Conservation (phyloP, 345 rosid genomes). For the Hevea brasiliensis region DNA sequence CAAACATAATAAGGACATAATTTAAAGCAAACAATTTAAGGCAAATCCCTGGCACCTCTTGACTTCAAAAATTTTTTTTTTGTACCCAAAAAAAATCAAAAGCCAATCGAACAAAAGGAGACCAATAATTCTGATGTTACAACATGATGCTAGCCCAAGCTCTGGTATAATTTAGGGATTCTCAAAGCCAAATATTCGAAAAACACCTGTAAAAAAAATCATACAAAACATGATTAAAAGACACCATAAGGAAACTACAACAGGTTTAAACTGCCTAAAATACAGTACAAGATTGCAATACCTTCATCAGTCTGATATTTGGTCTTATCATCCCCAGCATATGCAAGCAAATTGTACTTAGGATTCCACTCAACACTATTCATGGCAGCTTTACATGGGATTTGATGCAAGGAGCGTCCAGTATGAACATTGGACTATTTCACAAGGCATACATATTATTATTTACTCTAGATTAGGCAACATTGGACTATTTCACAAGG, state of each 20-base stretch:
- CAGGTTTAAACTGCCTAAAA: not conserved
- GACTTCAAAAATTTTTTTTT: not conserved
- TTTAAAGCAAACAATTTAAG: not conserved
- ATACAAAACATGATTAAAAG: not conserved
- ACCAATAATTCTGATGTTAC: not conserved
- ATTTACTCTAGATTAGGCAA: too few species aligned
- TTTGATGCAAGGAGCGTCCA: constrained; percentile 85
- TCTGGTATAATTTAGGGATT: constrained; percentile 38
- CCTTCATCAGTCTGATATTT: constrained; percentile 94
- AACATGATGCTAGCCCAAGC: not conserved
- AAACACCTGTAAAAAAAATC: constrained; percentile 62
- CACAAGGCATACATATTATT: constrained; percentile 10
- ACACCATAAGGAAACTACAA: not conserved
- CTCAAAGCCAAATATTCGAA: constrained; percentile 85
- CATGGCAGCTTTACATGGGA: constrained; percentile 96
- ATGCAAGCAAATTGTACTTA: constrained; percentile 85
- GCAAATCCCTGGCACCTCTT: not conserved
- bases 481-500: constrained; percentile 67
- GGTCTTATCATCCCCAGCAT: constrained; percentile 97
- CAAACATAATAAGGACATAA: not conserved
- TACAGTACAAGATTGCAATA: constrained; percentile 14
- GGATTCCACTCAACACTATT: constrained; percentile 99
- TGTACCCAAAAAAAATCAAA: too few species aligned
- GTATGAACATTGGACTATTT: constrained; percentile 85
- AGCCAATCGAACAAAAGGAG: not conserved